Conservation (phyloP, 1,284 basidiomycete species). For the Amylostereum chailletii region DNA sequence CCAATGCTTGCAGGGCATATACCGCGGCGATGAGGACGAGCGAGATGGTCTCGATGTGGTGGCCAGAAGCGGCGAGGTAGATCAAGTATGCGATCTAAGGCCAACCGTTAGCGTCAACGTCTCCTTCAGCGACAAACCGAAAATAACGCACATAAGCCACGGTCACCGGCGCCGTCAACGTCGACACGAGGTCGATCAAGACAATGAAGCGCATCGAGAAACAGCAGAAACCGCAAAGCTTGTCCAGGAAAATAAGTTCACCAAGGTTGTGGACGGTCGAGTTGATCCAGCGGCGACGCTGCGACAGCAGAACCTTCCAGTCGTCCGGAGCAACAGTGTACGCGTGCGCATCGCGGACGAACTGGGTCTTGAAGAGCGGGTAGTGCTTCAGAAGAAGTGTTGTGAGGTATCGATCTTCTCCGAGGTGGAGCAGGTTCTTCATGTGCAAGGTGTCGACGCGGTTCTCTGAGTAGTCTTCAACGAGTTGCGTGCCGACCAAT, state of each 20-base stretch:
- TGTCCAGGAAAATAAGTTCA: constrained; percentile 87
- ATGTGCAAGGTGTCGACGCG: constrained; percentile 96
- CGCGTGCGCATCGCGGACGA: constrained; percentile 89
- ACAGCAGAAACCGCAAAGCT: constrained; percentile 94
- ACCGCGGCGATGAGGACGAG: constrained; percentile 90
- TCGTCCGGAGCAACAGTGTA: constrained; percentile 88
- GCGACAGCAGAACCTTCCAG: constrained; percentile 92
- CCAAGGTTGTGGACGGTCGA: constrained; percentile 97
- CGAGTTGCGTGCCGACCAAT: constrained; percentile 82
- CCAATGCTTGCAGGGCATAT: constrained; percentile 84
- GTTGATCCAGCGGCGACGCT: constrained; percentile 99
- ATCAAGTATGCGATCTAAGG: constrained; percentile 81
- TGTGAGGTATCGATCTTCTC: constrained; percentile 97
- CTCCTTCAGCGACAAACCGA: neutral
- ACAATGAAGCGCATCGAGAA: constrained; percentile 99
- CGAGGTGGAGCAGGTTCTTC: constrained; percentile 94
- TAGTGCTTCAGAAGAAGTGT: constrained; percentile 94
- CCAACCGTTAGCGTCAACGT: neutral
- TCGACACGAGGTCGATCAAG: constrained; percentile 89
- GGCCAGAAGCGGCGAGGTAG: constrained; percentile 55
- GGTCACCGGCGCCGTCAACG: constrained; percentile 84
- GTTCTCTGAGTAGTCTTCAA: constrained; percentile 93
- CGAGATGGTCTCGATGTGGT: constrained; percentile 70
- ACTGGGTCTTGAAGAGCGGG: constrained; percentile 88
- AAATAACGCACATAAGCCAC: constrained; percentile 77